Evolutionary conservation across 306 rosid species (phyloP).

Genomic region (Betula pendula): DNA sequence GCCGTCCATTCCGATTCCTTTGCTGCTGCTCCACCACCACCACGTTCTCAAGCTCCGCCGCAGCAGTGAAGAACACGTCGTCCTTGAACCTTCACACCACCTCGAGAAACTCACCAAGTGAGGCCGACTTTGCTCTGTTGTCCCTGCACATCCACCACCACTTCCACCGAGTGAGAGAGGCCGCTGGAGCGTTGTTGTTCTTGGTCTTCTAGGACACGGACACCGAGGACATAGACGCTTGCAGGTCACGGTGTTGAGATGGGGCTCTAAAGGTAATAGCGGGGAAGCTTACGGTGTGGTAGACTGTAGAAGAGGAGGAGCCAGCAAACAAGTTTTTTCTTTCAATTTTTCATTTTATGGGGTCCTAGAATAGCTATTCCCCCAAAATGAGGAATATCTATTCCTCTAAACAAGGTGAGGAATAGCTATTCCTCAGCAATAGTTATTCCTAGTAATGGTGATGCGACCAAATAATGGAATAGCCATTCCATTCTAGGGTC

Average conservation of each 20-base stretch:
- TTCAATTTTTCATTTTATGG: no score
- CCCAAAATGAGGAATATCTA: no score
- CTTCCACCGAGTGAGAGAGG: conserved; percentile 57
- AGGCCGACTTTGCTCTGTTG: conserved; percentile 64
- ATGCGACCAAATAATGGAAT: no score
- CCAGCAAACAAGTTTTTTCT: no score
- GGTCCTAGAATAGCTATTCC: no score
- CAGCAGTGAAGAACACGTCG: conserved; percentile 67
- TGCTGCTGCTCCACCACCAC: conserved; percentile 34
- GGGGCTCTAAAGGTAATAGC: conserved; percentile 79
- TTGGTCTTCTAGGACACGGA: conserved; percentile 30
- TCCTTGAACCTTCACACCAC: conserved; percentile 87
- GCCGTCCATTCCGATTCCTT: conserved; percentile 45
- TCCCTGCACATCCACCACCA: conserved; percentile 92
- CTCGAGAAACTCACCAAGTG: conserved; percentile 84
- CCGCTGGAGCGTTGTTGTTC: conserved; percentile 15
- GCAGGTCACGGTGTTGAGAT: conserved; percentile 62
- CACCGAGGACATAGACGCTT: conserved; percentile 13
- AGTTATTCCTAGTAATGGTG: no score
- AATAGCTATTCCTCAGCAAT: no score
- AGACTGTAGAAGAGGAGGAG: no score
- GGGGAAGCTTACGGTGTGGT: conserved; percentile 58
- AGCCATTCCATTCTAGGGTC: no score
- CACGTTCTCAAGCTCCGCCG: conserved; percentile 82
- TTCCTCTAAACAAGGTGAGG: no score